Evolutionary conservation across 257 asterid species (phyloP).

Genomic region (Solanum okadae): DNA sequence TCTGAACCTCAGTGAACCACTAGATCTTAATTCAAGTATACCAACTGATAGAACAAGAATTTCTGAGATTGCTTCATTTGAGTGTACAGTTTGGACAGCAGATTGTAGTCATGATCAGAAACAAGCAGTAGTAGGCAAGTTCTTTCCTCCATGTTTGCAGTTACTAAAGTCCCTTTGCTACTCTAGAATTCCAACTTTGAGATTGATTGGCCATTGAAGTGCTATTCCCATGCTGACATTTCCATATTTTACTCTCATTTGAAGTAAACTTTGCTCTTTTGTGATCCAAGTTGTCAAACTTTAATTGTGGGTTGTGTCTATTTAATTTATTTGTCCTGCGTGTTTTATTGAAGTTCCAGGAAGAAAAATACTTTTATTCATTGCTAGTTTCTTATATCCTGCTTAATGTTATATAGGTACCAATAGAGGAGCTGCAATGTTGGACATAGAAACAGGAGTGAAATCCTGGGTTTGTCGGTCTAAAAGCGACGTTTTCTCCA

Average conservation of each 20-base stretch:
- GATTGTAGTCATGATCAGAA: constrained; percentile 55
- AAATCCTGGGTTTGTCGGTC: constrained; percentile 43
- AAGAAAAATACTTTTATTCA: neutral
- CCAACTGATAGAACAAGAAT: constrained; percentile 13
- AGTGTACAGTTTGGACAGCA: constrained; percentile 70
- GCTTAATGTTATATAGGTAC: constrained; percentile 39
- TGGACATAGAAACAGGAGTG: constrained; percentile 56
- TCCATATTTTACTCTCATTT: neutral
- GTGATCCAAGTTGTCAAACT: neutral
- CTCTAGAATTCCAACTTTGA: neutral
- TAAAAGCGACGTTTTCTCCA: constrained; percentile 73
- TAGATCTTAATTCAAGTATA: constrained; percentile 18
- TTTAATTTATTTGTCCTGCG: neutral
- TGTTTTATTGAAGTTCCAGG: neutral
- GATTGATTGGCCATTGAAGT: neutral
- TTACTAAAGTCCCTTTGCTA: neutral
- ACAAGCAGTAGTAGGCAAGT: constrained; percentile 63
- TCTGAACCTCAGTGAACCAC: constrained; percentile 51
- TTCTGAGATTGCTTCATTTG: constrained; percentile 35
- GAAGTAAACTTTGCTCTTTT: neutral
- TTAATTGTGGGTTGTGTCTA: neutral
- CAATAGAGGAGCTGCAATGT: constrained; percentile 60
- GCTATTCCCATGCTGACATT: neutral
- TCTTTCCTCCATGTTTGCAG: constrained; percentile 1
- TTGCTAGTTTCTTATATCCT: constrained; percentile 1